Conservation (phyloP, 805 yeast species). For the Blastobotrys attinorum region DNA sequence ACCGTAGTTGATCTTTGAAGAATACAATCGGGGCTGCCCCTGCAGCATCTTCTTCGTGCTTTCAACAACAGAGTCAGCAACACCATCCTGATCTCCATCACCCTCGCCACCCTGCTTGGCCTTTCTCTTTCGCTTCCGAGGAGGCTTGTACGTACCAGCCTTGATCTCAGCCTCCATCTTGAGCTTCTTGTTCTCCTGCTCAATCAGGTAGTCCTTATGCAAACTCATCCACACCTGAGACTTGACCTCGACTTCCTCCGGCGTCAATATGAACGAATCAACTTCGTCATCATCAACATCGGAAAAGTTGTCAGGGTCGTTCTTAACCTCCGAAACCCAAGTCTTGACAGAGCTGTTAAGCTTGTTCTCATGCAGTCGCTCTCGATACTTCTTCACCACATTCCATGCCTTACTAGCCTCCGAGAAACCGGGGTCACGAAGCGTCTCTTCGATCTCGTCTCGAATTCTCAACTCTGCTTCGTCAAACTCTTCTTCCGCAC, state of each 20-base stretch:
- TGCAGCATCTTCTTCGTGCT: slow-evolving; percentile 70
- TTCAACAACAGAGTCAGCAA: slow-evolving; percentile 56
- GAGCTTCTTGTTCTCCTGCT: slow-evolving; percentile 76
- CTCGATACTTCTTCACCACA: not conserved
- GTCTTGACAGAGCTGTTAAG: slow-evolving; percentile 9
- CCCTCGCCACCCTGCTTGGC: too few relatives aligned
- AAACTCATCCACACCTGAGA: slow-evolving; percentile 85
- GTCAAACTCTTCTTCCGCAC: slow-evolving; percentile 2
- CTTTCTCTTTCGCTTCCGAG: slow-evolving; percentile 31
- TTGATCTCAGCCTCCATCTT: slow-evolving; percentile 81
- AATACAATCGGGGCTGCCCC: slow-evolving; percentile 66
- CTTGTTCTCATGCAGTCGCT: not conserved
- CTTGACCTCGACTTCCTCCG: slow-evolving; percentile 64
- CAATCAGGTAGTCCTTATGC: slow-evolving; percentile 76
- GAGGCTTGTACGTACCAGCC: slow-evolving; percentile 62
- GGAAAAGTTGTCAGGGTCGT: slow-evolving; percentile 53
- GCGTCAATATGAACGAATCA: slow-evolving; percentile 49
- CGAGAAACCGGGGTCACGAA: not conserved
- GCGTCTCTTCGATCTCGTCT: not conserved
- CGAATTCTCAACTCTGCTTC: slow-evolving; percentile 1
- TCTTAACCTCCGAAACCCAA: slow-evolving; percentile 40
- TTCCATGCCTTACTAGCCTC: not conserved
- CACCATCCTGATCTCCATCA: slow-evolving; percentile 34
- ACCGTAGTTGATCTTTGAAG: slow-evolving; percentile 84
- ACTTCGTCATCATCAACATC: slow-evolving; percentile 85